Evolutionary conservation across 2,329 filamentous ascomycete species (phyloP), one percentile per base, ranked within the genome.

Genomic region (Lomentospora prolificans): DNA sequence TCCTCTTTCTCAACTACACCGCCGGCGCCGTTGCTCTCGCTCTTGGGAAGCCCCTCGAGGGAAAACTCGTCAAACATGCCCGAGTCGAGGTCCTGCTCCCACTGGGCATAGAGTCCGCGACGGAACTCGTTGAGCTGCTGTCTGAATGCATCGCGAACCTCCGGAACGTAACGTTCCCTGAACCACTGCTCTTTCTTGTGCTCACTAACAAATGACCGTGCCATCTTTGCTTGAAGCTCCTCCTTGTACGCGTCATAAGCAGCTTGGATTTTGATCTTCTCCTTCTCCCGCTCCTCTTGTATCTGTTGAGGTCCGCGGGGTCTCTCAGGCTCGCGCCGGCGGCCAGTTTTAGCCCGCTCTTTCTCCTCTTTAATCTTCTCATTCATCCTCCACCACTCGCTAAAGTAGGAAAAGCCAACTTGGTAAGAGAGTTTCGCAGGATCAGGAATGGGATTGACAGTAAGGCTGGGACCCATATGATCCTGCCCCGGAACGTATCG

Each of bases 131-230:
- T 87, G 55, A 97, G 75, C 64, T 89, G 86, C 58, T 76, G 75
- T 56, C 87, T 85, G 64, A 96, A 82, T 2, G 80, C 78, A 61
- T 91, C 85, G 54, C 89, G 80, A 55, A 92, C 83, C 62, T 94
- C 89, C 1, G 89, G 82, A 28, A 95, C 85, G 64, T 99, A 99
- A 67, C 90, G 85, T 71, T 99, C 94, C 63, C 86, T 89, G 73
- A 99, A 99, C 94, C 94, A 99, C 67, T 99, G 92, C 69, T 99
- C 94, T 46, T 85, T 84, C 68, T 95, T 96, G 71, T 99, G 94
- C 63, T 90, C 87, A 52, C 86, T 82, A 44, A 99, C 94, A 67
- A 99, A 99, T 1, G 81, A 77, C 61, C 90, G 85, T 0, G 94
- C 91, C 86, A 96, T 92, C 67, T 84, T 86, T 3, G 79, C 82